phyloP scores from a whole-genome alignment of 2,329 filamentous ascomycete species.

The Penicillium sp. region DNA sequence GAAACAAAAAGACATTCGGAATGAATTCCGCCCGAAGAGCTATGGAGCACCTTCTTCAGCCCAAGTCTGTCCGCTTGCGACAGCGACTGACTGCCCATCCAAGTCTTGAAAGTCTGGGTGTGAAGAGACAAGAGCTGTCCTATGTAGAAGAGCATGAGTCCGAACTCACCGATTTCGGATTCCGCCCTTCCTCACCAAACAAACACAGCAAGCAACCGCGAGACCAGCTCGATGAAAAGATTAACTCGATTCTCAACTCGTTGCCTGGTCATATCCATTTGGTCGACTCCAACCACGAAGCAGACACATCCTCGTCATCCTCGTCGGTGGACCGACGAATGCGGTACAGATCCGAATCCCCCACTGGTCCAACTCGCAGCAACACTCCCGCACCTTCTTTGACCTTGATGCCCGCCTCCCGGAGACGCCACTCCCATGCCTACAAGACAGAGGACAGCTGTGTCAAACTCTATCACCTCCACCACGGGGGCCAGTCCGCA shows the following conservation, averaged over 20 bases:
- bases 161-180: constrained; percentile 19
- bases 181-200: constrained; percentile 43
- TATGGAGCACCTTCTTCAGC: constrained; percentile 23
- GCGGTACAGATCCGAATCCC: constrained; percentile 37
- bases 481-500: constrained; percentile 75
- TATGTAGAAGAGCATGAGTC: constrained; percentile 23
- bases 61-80: constrained; percentile 27
- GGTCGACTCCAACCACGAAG: constrained; percentile 50
- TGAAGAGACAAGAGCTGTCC: constrained; percentile 28
- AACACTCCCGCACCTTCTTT: constrained; percentile 66
- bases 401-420: constrained; percentile 62
- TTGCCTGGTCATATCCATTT: constrained; percentile 80
- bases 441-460: constrained; percentile 60
- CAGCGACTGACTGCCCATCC: constrained; percentile 34
- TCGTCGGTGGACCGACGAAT: constrained; percentile 36
- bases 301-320: constrained; percentile 31
- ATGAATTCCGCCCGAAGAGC: constrained; percentile 21
- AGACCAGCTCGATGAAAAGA: constrained; percentile 75
- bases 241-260: constrained; percentile 72
- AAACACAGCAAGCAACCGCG: constrained; percentile 50
- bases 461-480: constrained; percentile 90
- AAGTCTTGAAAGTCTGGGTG: constrained; percentile 35
- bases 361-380: constrained; percentile 44
- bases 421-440: constrained; percentile 36
- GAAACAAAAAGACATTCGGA: constrained; percentile 17